A percentile compares a stretch with the other conserved stretches of the same genome.
These are phyloP conservation scores for Fusarium camptoceras DNA, from an alignment of 2,329 filamentous ascomycete species.

Conservation along the genomic window DNA sequence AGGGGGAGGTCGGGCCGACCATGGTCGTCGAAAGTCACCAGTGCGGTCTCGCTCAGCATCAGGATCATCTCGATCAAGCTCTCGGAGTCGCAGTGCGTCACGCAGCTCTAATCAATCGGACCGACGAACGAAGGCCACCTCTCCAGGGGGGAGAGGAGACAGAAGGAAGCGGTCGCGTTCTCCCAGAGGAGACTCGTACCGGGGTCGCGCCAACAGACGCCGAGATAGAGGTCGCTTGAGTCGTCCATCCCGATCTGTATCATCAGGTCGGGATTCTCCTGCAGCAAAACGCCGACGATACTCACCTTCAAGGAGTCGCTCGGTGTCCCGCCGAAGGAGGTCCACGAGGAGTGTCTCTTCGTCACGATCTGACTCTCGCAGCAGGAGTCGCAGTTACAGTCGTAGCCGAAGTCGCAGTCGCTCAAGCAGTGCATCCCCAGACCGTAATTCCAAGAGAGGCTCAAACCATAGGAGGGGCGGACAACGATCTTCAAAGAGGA, in stretches of 20 bases:
- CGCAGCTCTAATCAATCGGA: constrained; percentile 49
- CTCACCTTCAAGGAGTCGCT: constrained; percentile 62
- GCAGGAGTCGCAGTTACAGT: constrained; percentile 41
- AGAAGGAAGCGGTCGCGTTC: constrained; percentile 57
- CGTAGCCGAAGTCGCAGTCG: constrained; percentile 37
- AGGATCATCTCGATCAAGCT: constrained; percentile 49
- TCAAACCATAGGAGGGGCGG: constrained; percentile 20
- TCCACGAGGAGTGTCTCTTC: constrained; percentile 53
- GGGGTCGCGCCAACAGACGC: constrained; percentile 40
- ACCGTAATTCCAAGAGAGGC: constrained; percentile 34
- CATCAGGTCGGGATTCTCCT: constrained; percentile 56
- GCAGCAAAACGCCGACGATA: constrained; percentile 63
- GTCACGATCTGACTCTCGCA: constrained; percentile 55
- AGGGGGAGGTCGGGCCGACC: constrained; percentile 56
- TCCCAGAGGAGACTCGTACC: constrained; percentile 47
- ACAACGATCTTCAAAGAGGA: constrained; percentile 27
- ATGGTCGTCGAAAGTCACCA: constrained; percentile 49
- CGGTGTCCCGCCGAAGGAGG: constrained; percentile 55
- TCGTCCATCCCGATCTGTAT: constrained; percentile 52
- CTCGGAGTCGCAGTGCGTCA: constrained; percentile 50
- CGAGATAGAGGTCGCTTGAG: constrained; percentile 39
- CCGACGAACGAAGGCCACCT: constrained; percentile 51
- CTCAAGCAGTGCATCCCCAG: constrained; percentile 31
- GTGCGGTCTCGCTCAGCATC: constrained; percentile 52
- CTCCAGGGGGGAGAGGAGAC: constrained; percentile 49